Percentiles rank a stretch among this genome's conserved stretches.
phyloP scores from a whole-genome alignment of 164 flowering plant genomes.

The Tetrastigma voinierianum region DNA sequence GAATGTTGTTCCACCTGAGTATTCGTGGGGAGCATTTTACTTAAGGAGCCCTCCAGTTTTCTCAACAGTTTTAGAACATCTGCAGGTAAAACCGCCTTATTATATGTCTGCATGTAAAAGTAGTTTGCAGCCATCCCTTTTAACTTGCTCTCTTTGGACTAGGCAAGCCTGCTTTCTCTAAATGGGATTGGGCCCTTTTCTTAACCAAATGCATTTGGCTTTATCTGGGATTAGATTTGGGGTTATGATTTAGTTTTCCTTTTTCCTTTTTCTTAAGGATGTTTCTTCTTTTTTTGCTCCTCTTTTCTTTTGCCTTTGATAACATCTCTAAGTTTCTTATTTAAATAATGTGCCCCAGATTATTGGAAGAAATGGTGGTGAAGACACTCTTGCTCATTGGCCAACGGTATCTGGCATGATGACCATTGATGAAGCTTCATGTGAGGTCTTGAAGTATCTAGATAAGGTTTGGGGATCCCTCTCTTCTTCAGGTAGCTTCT shows the following conservation, averaged over 20 bases:
- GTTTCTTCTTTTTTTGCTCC: too few relatives aligned
- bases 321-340: neutral
- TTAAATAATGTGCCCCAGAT: slow-evolving; percentile 35
- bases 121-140: neutral
- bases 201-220: too few relatives aligned
- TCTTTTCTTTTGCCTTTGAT: too few relatives aligned
- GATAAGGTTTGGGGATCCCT: slow-evolving; percentile 79
- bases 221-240: too few relatives aligned
- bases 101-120: neutral
- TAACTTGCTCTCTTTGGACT: too few relatives aligned
- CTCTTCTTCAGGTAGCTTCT: slow-evolving; percentile 71
- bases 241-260: too few relatives aligned
- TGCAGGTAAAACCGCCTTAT: slow-evolving; percentile 50
- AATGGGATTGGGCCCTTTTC: too few relatives aligned
- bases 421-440: slow-evolving; percentile 76
- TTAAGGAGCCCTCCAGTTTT: slow-evolving; percentile 87
- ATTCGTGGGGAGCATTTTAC: slow-evolving; percentile 88
- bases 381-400: slow-evolving; percentile 96
- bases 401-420: slow-evolving; percentile 64
- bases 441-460: slow-evolving; percentile 74
- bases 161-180: too few relatives aligned
- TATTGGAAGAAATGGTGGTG: slow-evolving; percentile 86
- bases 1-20: slow-evolving; percentile 81
- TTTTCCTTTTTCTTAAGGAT: too few relatives aligned
- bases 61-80: slow-evolving; percentile 73